Evolutionary conservation across 176 grass and related monocot species (phyloP), one percentile per base, ranked within the genome.

Genomic region (Lolium perenne): DNA sequence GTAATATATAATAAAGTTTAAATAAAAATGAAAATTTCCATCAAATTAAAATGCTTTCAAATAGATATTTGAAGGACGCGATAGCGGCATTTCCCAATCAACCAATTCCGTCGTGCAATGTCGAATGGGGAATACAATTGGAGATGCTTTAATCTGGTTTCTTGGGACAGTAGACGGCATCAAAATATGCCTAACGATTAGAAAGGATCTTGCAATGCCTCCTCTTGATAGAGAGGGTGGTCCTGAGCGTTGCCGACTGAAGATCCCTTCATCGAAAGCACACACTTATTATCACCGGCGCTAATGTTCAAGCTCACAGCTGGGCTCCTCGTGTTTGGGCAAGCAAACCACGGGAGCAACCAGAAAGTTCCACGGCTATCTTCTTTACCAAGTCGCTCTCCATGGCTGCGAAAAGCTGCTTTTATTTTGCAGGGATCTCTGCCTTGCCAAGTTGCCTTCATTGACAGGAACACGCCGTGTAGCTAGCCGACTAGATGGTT

Each of bases 401-500:
- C 17, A 4, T 38, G 8, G 22, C 59, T 0, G 40, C n/a, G 3
- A 9, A 82, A 71, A 58, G 70, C 23, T 41, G 46, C 58, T 85
- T 80, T 80, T 20, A 48, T 65, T 65, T 7, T 63, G 38, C 59
- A 49, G 41, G 21, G 15, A 17, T 20, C 46, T 47, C 46, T 47
- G 46, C 46, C 1, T 8, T 45, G 41, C 46, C 47, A 21, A 6
- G 12, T 50, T 51, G 47, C 23, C 72, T 53, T 75, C 23, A 4
- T 26, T 45, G 60, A 54, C 60, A 25, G 18, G 20, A 56, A 26
- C 54, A 18, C 13, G 69, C 23, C 38, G 53, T 57, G 21, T 71
- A 4, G 20, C 22, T 41, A 4, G 20, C 22, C 56, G 40, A 62
- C 87, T 32, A 77, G 88, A 76, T 21, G n/a, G 15, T 85, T 89